Evolutionary conservation across 1,139 yeast genomes (phyloP), one percentile per base, ranked within the genome.

Genomic region (Ogataea hybrid): DNA sequence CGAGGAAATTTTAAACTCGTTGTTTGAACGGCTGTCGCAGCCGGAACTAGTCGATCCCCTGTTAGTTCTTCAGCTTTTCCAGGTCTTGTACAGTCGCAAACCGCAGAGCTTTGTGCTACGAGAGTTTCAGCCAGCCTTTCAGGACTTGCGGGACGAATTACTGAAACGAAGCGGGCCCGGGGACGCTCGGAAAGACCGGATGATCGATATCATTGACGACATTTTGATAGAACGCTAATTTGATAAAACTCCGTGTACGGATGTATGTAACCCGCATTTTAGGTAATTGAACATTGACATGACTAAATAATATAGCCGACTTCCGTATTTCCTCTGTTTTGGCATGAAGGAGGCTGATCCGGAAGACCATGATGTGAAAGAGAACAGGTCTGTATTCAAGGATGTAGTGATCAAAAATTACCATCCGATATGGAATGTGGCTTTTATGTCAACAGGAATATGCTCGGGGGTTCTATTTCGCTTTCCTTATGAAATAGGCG

Each of bases 401-500:
- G 42, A 47, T 28, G 44, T 50, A 2, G 40, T 52, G 7, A 23
- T 72, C 11, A 47, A 58, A 21, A 60, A 66, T 15, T 78, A 77
- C 55, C 62, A 69, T 16, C 83, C 85, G 1, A 72, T 69, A 10
- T 81, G 81, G 75, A 50, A 53, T 18, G 86, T 81, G 57, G 83
- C 84, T 28, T 70, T 79, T 43, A 74, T 80, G 38, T 50, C 56
- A 9, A 49, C 55, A 1, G 58, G 57, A 5, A 53, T 87, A 37
- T 67, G 84, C 5, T 67, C 84, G 2, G 62, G 73, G 27, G 65
- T 84, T 9, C 64, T 86, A 20, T 74, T 79, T 61, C 58, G 65
- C 25, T 86, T 81, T 58, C 87, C 95, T 0, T 86, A 75, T 57
- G 73, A 71, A 3, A 75, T 81, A 2, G 61, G 63, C 14, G 84